phyloP scores from a whole-genome alignment of 1,284 basidiomycete species.

The Trichosporon coremiiforme region DNA sequence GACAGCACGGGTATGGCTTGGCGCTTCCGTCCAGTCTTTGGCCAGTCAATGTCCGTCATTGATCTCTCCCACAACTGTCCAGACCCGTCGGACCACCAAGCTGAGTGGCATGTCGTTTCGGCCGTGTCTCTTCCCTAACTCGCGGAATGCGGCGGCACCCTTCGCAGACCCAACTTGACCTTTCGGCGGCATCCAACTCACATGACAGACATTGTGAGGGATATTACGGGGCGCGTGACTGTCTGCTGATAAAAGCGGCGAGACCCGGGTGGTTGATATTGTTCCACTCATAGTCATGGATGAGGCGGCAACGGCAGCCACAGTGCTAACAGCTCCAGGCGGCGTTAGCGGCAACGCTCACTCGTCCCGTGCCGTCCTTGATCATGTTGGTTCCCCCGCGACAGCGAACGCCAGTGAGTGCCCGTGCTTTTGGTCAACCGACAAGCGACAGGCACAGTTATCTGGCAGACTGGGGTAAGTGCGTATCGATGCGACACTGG shows the following conservation, averaged over 20 bases:
- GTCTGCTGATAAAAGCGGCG: background rate
- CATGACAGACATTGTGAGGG: background rate
- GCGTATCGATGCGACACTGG: background rate
- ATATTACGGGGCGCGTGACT: background rate
- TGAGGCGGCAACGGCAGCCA: background rate
- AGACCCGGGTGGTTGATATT: background rate
- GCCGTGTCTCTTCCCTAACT: background rate
- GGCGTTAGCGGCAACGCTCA: background rate
- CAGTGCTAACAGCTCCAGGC: background rate
- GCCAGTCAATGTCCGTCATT: too few species aligned
- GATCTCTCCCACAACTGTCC: too few species aligned
- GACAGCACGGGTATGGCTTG: background rate
- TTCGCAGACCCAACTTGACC: too few species aligned
- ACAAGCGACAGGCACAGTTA: background rate
- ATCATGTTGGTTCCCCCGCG: background rate
- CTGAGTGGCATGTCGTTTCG: too few species aligned
- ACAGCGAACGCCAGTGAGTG: background rate
- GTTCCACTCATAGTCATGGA: background rate
- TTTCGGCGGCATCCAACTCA: background rate
- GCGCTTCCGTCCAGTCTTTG: background rate
- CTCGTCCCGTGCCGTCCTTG: background rate
- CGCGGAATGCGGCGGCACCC: background rate
- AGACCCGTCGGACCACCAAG: too few species aligned
- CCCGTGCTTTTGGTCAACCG: background rate
- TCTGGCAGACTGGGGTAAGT: background rate